A percentile compares a stretch with the other conserved stretches of the same genome.
Conservation (phyloP, 352 stramenopile genomes). For the Phytophthora sp. region DNA sequence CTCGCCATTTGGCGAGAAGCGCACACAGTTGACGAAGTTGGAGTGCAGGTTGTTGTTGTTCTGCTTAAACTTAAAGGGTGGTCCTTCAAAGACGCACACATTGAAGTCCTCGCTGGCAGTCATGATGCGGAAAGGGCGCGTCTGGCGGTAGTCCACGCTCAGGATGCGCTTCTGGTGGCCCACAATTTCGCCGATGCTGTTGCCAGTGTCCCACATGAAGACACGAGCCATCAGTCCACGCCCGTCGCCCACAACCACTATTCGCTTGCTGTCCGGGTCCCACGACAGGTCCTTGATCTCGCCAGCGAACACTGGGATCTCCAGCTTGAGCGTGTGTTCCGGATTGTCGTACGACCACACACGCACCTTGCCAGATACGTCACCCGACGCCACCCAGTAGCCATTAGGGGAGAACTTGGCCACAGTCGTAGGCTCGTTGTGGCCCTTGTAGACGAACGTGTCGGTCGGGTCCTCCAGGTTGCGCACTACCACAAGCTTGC, state of each 20-base stretch:
- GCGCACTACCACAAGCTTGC: slow-evolving; percentile 92
- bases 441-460: slow-evolving; percentile 96
- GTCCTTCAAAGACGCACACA: slow-evolving; percentile 94
- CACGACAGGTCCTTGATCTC: slow-evolving; percentile 95
- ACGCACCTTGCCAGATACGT: slow-evolving; percentile 91
- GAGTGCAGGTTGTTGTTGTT: slow-evolving; percentile 93
- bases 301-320: slow-evolving; percentile 89
- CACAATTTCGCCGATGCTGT: slow-evolving; percentile 94
- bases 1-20: slow-evolving; percentile 93
- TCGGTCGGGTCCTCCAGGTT: slow-evolving; percentile 85
- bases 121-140: slow-evolving; percentile 94
- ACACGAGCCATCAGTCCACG: slow-evolving; percentile 79
- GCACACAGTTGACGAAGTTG: slow-evolving; percentile 96
- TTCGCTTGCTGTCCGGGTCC: slow-evolving; percentile 96
- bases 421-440: slow-evolving; percentile 92
- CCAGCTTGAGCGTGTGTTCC: slow-evolving; percentile 96
- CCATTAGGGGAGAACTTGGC: slow-evolving; percentile 95
- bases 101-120: slow-evolving; percentile 96
- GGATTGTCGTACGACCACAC: slow-evolving; percentile 98
- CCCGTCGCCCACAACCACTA: slow-evolving; percentile 90
- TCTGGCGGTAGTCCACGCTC: slow-evolving; percentile 93
- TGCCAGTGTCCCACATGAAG: slow-evolving; percentile 98
- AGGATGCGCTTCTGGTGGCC: slow-evolving; percentile 94
- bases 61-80: slow-evolving; percentile 96
- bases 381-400: slow-evolving; percentile 94